Conservation (phyloP, 441 rosid species). For the Adansonia rubrostipa region DNA sequence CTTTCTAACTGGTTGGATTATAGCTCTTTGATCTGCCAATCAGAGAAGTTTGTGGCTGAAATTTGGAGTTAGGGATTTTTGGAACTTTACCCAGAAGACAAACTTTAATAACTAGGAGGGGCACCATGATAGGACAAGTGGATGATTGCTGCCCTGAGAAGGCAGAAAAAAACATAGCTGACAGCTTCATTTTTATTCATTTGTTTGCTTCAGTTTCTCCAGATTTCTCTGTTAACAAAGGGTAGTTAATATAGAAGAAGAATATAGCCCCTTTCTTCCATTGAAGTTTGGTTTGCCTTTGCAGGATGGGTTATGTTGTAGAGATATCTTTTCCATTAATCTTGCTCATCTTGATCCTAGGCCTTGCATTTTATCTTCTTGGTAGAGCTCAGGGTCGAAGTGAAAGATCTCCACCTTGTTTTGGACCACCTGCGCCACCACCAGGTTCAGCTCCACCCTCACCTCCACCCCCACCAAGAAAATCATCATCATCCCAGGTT, state of each 20-base stretch:
- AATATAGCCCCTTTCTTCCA: background rate
- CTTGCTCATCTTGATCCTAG: conserved; percentile 50
- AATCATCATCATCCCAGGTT: conserved; percentile 13
- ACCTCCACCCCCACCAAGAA: background rate
- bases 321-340: conserved; percentile 48
- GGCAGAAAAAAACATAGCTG: background rate
- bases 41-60: conserved; percentile 3
- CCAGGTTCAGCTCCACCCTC: conserved; percentile 26
- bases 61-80: background rate
- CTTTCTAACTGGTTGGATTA: too few species aligned
- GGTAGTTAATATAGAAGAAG: background rate
- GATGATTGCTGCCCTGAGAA: background rate
- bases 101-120: background rate
- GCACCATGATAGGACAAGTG: background rate
- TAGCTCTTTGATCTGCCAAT: too few species aligned
- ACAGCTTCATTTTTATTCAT: background rate
- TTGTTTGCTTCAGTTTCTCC: background rate
- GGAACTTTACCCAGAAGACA: background rate
- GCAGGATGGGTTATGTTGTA: conserved; percentile 42
- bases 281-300: background rate
- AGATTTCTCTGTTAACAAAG: background rate
- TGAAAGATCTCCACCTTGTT: conserved; percentile 24
- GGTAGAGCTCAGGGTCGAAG: conserved; percentile 43
- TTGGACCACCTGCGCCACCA: conserved; percentile 40
- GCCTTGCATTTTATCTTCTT: conserved; percentile 48